A percentile compares a stretch with the other conserved stretches of the same genome.
Conservation (phyloP, 176 grass and related monocot species). For the Otatea glauca region DNA sequence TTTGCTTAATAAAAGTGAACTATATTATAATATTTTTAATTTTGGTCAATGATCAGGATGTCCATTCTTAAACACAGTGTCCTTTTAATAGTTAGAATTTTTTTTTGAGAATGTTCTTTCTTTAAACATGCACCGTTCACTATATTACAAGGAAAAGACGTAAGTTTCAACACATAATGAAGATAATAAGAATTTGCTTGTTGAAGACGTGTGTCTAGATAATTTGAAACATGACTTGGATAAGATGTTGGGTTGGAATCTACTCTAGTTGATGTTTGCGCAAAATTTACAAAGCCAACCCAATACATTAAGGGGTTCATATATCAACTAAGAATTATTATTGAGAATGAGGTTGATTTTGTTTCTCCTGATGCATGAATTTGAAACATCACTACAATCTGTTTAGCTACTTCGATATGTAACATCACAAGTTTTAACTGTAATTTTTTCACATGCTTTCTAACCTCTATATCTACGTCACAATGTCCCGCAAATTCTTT, state of each 20-base stretch:
- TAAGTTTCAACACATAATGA: not conserved
- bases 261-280: not conserved
- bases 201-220: not conserved
- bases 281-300: too few relatives aligned
- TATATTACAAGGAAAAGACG: not conserved
- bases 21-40: not conserved
- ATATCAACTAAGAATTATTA: not conserved
- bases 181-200: not conserved
- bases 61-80: not conserved
- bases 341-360: not conserved
- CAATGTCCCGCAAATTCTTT: not conserved
- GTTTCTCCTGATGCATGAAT: not conserved
- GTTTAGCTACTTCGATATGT: not conserved
- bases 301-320: slow-evolving; percentile 1
- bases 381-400: not conserved
- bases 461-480: not conserved
- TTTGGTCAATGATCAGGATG: not conserved
- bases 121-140: not conserved
- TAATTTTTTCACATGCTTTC: not conserved
- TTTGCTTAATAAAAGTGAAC: not conserved
- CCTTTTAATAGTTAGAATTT: not conserved
- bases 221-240: not conserved
- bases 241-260: not conserved
- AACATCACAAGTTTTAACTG: not conserved
- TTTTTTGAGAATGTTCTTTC: not conserved